Evolutionary conservation across 352 stramenopile species (phyloP).

Genomic region (Phytophthora palmivora): DNA sequence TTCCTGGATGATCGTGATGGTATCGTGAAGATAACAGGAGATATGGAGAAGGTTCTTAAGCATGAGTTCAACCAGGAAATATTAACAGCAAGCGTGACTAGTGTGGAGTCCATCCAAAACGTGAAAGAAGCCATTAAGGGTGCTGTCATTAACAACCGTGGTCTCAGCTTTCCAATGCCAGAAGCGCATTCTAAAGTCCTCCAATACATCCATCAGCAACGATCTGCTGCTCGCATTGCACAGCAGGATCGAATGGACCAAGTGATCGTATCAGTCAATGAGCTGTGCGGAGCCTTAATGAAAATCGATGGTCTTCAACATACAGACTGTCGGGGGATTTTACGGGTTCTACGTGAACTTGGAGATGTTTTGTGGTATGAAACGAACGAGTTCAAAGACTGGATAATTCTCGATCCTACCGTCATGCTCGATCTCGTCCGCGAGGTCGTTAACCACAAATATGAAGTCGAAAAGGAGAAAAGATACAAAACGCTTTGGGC

Average conservation of each 20-base stretch:
- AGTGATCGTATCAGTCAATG: slow-evolving; percentile 11
- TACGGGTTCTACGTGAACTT: slow-evolving; percentile 17
- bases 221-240: neutral
- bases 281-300: neutral
- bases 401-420: slow-evolving; percentile 14
- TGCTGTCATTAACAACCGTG: neutral
- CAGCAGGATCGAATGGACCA: neutral
- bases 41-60: neutral
- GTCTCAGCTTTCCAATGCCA: slow-evolving; percentile 12
- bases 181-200: slow-evolving; percentile 8
- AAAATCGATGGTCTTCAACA: neutral
- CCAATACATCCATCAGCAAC: neutral
- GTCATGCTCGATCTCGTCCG: slow-evolving; percentile 31
- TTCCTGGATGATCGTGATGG: neutral
- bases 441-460: slow-evolving; percentile 26
- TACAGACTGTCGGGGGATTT: slow-evolving; percentile 7
- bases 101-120: neutral
- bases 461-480: neutral
- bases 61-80: slow-evolving; percentile 2
- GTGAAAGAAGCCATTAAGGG: neutral
- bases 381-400: neutral
- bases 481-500: slow-evolving; percentile 7
- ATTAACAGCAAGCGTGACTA: neutral
- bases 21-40: neutral
- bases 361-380: slow-evolving; percentile 12